These are phyloP conservation scores for Royoungia palumana DNA, from an alignment of 768 basidiomycete genomes.

Conservation along the genomic window DNA sequence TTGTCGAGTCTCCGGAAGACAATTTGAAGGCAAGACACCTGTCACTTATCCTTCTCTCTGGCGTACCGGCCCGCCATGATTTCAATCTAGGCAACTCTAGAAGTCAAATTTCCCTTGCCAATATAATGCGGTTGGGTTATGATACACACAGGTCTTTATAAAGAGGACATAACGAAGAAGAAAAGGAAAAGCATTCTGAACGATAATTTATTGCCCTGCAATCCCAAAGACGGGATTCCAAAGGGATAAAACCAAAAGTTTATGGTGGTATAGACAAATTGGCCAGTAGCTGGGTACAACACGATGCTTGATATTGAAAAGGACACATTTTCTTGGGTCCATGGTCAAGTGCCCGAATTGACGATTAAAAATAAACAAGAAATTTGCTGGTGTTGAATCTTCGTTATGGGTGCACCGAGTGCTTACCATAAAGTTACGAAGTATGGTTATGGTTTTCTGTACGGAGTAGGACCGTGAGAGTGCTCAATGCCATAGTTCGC, in stretches of 20 bases:
- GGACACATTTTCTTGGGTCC: conserved; percentile 27
- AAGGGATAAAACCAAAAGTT: conserved; percentile 6
- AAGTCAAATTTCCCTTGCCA: not conserved
- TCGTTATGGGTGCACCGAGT: not conserved
- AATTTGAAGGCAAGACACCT: not conserved
- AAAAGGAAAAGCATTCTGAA: conserved; percentile 12
- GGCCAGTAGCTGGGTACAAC: conserved; percentile 22
- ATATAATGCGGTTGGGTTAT: conserved; percentile 10
- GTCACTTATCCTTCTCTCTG: not conserved
- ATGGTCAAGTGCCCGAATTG: conserved; percentile 6
- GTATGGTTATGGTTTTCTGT: conserved; percentile 5
- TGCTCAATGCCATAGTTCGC: conserved; percentile 56
- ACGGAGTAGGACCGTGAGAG: not conserved
- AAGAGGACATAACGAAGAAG: conserved; percentile 17
- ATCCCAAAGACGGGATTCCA: conserved; percentile 5
- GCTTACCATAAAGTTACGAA: not conserved
- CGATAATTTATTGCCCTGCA: conserved; percentile 12
- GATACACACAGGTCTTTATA: conserved; percentile 24
- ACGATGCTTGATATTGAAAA: conserved; percentile 26
- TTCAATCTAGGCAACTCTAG: not conserved
- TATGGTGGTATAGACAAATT: conserved; percentile 25
- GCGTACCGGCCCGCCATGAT: too few species aligned
- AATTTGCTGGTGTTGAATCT: conserved; percentile 3
- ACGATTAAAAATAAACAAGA: conserved; percentile 31
- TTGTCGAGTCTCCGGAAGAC: not conserved